Base-by-base conservation (phyloP, 495 filamentous ascomycete genomes). In the Margaritispora aquatica region DNA sequence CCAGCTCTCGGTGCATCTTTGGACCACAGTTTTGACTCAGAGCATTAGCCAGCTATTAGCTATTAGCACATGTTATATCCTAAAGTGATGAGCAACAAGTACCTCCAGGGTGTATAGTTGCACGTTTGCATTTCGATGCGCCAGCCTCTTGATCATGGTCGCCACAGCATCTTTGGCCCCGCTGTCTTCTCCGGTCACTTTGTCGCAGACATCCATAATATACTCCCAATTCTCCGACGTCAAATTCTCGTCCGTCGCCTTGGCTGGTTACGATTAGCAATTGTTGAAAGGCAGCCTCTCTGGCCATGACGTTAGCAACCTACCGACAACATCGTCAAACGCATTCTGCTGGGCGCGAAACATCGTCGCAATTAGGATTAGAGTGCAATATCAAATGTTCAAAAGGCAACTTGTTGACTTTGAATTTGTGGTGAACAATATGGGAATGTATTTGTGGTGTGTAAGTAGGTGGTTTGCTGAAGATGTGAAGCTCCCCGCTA, bases 221-320 rank as follows among this genome's bases (percentile, higher is more conserved):
- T 87, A 92, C 67, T 94, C 94, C 94, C 94, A 98, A 74, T 97
- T 96, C 77, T 97, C 95, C 46, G 88, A 89, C 9, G 94, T 97
- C 68, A 97, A 83, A 71, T 96, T 98, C 80, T 98, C 94, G 71
- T 98, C 94, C 51, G 94, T 98, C 71, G 95, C 92, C 83, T 96
- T 97, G 75, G 88, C 94, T 98, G 63, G 61, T 62, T 26, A 19
- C 8, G 20, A 52, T 67, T 36, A 65, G 63, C 41, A 55, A 29
- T 21, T 55, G n/a, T 36, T 49, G 21, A 2, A 20, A n/a, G 50
- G 54, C 58, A 52, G 61, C 48, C 61, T 26, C 49, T 19, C 21
- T 44, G 38, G 17, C 17, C 31, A 22, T 23, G n/a, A 11, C 50
- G 38, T 41, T n/a, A 23, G 60, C 13, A 57, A 75, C 84, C 71